Base-by-base conservation (phyloP, 2,329 filamentous ascomycete genomes). In the Pestalotiopsis sp. region DNA sequence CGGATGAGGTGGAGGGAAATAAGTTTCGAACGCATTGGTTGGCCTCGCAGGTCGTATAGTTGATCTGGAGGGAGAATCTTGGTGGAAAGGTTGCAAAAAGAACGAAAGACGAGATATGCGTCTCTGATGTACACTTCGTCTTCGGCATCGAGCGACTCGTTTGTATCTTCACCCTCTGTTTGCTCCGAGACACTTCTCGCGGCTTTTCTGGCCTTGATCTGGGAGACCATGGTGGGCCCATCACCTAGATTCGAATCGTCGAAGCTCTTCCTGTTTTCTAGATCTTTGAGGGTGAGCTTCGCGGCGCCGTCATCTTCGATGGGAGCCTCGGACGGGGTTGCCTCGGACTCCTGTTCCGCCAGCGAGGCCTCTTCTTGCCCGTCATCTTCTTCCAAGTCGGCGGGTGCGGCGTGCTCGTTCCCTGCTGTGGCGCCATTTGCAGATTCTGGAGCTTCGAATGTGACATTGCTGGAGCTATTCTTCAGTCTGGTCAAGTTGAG, bases 41-140 rank as follows among this genome's bases (percentile, higher is more conserved):
- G 95, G 20, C 95, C 95, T 68, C 94, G 94, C 65, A 97, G 83
- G 76, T 99, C 96, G 76, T 95, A 94, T 23, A 97, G 90, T 79
- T 98, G 95, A 71, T 99, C 96, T 2, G 94, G 90, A 9, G 93
- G 90, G 31, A 99, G 85, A 56, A 94, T 85, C 79, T 99, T 99
- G 71, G 95, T 98, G 69, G 95, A 98, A 60, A 99, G 85, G 81
- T 98, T 97, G 86, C 97, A 99, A 83, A 99, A 96, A 3, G 96
- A 97, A 40, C 96, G 90, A 83, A 99, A 98, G 60, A 99, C 94
- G 25, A 99, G 88, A 80, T 98, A 99, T 11, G 96, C 95, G 82
- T 99, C 96, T 74, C 96, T 93, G 75, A 98, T 94, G 78, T 97
- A 98, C 23, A 98, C 93, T 78, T 99, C 96, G 76, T 99, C 96